These are phyloP conservation scores for Aristolochia californica DNA, from an alignment of 164 flowering plant species.

Conservation along the genomic window DNA sequence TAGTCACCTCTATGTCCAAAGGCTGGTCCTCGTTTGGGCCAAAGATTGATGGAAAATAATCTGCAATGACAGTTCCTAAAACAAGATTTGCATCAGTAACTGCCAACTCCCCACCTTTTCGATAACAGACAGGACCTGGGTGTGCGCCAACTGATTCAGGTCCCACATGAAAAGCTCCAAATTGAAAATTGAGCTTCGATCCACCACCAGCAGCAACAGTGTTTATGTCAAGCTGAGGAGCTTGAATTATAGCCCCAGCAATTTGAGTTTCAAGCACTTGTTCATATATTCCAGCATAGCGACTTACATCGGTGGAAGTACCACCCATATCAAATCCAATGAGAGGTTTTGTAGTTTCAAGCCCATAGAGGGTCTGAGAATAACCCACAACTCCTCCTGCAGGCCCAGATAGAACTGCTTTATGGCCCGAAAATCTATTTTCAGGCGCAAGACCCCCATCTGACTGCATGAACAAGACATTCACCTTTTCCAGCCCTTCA, in stretches of 20 bases:
- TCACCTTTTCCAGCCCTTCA: slow-evolving; percentile 57
- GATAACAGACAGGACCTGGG: slow-evolving; percentile 96
- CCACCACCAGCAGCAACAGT: slow-evolving; percentile 99
- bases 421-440: slow-evolving; percentile 92
- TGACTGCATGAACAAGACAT: slow-evolving; percentile 96
- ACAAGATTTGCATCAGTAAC: slow-evolving; percentile 94
- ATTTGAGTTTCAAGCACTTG: slow-evolving; percentile 92
- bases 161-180: slow-evolving; percentile 92
- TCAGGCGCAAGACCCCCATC: slow-evolving; percentile 99
- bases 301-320: slow-evolving; percentile 94
- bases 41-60: slow-evolving; percentile 86
- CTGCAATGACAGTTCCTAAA: slow-evolving; percentile 83
- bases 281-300: slow-evolving; percentile 87
- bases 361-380: slow-evolving; percentile 80
- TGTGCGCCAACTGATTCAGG: slow-evolving; percentile 99
- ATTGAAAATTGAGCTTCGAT: slow-evolving; percentile 83
- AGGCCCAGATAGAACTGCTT: slow-evolving; percentile 95
- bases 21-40: slow-evolving; percentile 87
- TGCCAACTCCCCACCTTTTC: slow-evolving; percentile 93
- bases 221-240: slow-evolving; percentile 95
- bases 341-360: slow-evolving; percentile 82
- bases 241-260: slow-evolving; percentile 94
- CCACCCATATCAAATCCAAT: slow-evolving; percentile 99
- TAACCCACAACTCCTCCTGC: slow-evolving; percentile 99
- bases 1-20: slow-evolving; percentile 56